Conservation (phyloP, 306 rosid genomes). For the Medicago ruthenica region DNA sequence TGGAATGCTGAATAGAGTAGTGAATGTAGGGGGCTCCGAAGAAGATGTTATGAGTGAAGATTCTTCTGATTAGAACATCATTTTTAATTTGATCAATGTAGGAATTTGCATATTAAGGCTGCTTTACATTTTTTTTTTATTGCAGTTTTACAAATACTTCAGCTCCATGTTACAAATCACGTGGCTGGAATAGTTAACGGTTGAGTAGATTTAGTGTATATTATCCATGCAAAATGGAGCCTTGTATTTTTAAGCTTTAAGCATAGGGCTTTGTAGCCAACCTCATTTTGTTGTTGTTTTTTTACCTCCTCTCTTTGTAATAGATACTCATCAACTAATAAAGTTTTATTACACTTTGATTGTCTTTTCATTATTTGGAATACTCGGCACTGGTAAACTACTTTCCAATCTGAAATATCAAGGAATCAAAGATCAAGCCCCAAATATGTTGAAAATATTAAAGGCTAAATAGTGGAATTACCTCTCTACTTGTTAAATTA, state of each 20-base stretch:
- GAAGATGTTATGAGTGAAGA: constrained; percentile 53
- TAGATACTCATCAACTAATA: constrained; percentile 52
- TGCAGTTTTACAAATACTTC: constrained; percentile 54
- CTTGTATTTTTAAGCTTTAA: constrained; percentile 48
- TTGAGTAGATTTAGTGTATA: constrained; percentile 51
- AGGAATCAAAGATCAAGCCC: background rate
- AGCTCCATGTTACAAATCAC: constrained; percentile 37
- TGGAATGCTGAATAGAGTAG: constrained; percentile 56
- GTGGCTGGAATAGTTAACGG: constrained; percentile 37
- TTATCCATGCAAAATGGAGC: constrained; percentile 52
- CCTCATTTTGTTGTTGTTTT: constrained; percentile 34
- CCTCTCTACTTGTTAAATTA: background rate
- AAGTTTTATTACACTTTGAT: constrained; percentile 29
- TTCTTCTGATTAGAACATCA: constrained; percentile 68
- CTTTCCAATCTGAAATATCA: background rate
- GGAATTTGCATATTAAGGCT: constrained; percentile 45
- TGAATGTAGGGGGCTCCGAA: constrained; percentile 60
- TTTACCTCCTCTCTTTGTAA: constrained; percentile 35
- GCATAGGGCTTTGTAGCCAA: constrained; percentile 45
- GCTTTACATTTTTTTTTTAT: constrained; percentile 57
- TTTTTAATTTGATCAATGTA: constrained; percentile 39
- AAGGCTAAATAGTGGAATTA: background rate
- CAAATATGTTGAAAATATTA: background rate
- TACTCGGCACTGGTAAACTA: constrained; percentile 23
- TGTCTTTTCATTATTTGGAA: constrained; percentile 10